Conservation (phyloP, 768 basidiomycete species). For the Tricholoma matsutake region DNA sequence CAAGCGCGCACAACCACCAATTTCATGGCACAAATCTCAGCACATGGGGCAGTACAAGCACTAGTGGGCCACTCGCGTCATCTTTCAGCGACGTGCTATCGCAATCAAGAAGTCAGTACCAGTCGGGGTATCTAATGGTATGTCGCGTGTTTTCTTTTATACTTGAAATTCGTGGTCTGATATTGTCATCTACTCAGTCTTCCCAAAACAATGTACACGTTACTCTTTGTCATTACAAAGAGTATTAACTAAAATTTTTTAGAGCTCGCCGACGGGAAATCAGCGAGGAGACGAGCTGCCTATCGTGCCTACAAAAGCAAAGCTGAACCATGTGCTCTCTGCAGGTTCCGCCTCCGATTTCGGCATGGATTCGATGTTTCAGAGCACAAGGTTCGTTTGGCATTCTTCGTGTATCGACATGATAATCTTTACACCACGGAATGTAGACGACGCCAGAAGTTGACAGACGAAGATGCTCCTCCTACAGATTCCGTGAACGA, state of each 20-base stretch:
- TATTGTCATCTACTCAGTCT: constrained; percentile 16
- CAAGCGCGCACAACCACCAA: constrained; percentile 36
- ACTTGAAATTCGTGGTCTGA: background rate
- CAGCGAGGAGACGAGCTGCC: constrained; percentile 73
- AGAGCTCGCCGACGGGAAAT: constrained; percentile 50
- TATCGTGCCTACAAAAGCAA: constrained; percentile 76
- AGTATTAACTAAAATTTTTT: constrained; percentile 1
- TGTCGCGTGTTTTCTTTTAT: constrained; percentile 17
- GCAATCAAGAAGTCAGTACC: constrained; percentile 74
- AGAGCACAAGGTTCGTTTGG: constrained; percentile 56
- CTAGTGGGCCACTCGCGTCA: constrained; percentile 38
- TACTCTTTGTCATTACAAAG: background rate
- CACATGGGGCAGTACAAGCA: constrained; percentile 50
- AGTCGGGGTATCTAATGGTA: constrained; percentile 80
- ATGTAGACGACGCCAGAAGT: constrained; percentile 53
- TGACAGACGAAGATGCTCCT: constrained; percentile 78
- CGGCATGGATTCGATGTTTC: constrained; percentile 84
- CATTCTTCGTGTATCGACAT: background rate
- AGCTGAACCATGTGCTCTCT: constrained; percentile 68
- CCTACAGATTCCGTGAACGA: constrained; percentile 75
- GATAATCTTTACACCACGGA: constrained; percentile 4
- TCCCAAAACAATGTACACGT: constrained; percentile 56
- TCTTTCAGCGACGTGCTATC: constrained; percentile 65
- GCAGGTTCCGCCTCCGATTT: constrained; percentile 67
- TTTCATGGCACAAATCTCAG: constrained; percentile 38